Conservation (phyloP, 139 green algal genomes). For the Chlorella vulgaris region DNA sequence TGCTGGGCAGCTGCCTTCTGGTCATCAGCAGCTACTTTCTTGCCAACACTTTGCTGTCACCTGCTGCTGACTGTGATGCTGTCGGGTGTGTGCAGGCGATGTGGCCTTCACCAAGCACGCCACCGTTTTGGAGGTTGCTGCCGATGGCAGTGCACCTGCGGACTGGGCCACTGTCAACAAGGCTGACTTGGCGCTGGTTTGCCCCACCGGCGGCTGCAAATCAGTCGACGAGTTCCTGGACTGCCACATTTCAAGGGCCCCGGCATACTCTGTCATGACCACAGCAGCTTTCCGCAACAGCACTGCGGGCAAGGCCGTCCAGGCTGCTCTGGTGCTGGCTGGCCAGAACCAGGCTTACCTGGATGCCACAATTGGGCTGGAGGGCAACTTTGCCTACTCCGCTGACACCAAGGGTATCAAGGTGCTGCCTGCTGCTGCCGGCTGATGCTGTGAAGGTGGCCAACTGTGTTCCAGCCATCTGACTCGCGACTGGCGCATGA, state of each 20-base stretch:
- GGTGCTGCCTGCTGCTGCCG: too few relatives aligned
- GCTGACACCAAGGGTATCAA: not conserved
- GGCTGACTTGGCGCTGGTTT: conserved; percentile 38
- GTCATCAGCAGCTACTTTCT: not conserved
- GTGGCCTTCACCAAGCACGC: conserved; percentile 60
- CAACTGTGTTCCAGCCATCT: too few relatives aligned
- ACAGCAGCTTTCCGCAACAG: not conserved
- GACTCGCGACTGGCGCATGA: too few relatives aligned
- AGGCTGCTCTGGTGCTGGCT: not conserved
- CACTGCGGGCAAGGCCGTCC: not conserved
- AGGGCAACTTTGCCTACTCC: not conserved
- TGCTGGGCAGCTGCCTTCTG: too few relatives aligned
- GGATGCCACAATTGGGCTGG: not conserved
- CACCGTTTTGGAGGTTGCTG: conserved; percentile 24
- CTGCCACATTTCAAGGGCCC: conserved; percentile 33
- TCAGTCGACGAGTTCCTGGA: conserved; percentile 15
- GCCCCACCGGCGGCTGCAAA: conserved; percentile 16
- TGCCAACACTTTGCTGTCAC: not conserved
- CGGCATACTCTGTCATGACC: conserved; percentile 15
- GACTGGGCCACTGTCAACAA: conserved; percentile 32
- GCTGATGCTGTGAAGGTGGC: too few relatives aligned
- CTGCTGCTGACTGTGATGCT: not conserved
- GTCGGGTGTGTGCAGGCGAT: conserved; percentile 23
- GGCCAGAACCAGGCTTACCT: not conserved
- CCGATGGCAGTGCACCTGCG: conserved; percentile 15